Conservation (phyloP, 768 basidiomycete genomes). For the Boletus coccyginus region DNA sequence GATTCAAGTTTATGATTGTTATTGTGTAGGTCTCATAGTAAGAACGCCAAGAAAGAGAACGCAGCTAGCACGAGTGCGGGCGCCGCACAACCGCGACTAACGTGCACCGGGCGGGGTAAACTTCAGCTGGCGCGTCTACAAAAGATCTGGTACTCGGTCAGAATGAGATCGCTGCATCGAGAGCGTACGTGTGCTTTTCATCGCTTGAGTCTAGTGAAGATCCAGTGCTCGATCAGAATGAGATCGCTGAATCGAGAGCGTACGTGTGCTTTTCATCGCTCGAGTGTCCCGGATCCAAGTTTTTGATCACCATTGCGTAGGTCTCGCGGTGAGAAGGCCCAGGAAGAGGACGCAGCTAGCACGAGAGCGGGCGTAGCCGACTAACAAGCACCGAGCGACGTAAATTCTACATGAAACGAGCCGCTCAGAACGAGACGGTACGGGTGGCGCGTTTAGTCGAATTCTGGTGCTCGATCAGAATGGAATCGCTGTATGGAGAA, state of each 20-base stretch:
- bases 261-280: slow-evolving; percentile 3
- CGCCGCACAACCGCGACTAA: slow-evolving; percentile 51
- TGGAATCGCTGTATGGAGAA: too few species aligned
- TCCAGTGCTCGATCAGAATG: too few species aligned
- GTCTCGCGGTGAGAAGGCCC: slow-evolving; percentile 24
- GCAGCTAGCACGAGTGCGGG: slow-evolving; percentile 26
- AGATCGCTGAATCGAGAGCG: too few species aligned
- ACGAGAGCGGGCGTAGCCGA: slow-evolving; percentile 19
- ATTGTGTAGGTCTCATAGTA: slow-evolving; percentile 18
- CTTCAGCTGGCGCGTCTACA: too few species aligned
- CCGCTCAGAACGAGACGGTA: slow-evolving; percentile 36
- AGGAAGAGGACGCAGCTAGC: slow-evolving; percentile 35
- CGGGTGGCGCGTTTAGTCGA: too few species aligned
- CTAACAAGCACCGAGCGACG: slow-evolving; percentile 67
- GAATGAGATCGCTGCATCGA: too few species aligned
- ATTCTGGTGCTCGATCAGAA: too few species aligned
- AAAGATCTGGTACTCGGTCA: slow-evolving; percentile 27
- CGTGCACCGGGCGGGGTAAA: too few species aligned
- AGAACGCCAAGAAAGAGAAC: slow-evolving; percentile 33
- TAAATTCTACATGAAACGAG: slow-evolving; percentile 82
- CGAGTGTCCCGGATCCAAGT: slow-evolving; percentile 11
- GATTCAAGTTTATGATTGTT: slow-evolving; percentile 1
- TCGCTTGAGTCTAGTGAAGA: neutral
- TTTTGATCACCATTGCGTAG: slow-evolving; percentile 11
- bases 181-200: neutral